Conservation (phyloP, 1,284 basidiomycete species). For the Sanghuangporus sanghuang region DNA sequence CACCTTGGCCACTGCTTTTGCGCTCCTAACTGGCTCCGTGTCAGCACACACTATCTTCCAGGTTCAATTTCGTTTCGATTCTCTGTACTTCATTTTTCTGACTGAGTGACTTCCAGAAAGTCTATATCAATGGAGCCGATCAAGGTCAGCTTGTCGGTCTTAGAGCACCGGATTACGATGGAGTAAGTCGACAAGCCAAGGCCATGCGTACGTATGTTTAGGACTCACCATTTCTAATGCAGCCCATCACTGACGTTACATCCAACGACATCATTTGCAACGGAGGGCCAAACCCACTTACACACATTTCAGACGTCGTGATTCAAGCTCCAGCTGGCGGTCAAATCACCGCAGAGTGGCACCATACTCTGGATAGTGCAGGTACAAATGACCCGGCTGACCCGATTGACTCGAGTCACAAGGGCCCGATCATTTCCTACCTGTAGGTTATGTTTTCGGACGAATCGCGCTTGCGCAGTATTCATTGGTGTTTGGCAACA, state of each 20-base stretch:
- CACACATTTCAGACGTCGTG: constrained; percentile 12
- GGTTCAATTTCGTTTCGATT: background rate
- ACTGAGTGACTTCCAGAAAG: background rate
- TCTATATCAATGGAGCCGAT: constrained; percentile 19
- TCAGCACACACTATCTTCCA: constrained; percentile 23
- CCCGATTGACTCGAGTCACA: constrained; percentile 22
- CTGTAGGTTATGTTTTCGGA: constrained; percentile 1
- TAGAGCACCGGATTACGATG: constrained; percentile 20
- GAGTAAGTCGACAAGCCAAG: constrained; percentile 7
- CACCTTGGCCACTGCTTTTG: background rate
- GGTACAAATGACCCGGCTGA: constrained; percentile 17
- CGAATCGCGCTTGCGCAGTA: background rate
- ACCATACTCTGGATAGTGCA: constrained; percentile 17
- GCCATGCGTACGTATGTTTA: background rate
- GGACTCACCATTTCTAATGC: background rate
- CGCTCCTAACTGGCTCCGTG: constrained; percentile 12
- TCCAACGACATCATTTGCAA: constrained; percentile 22
- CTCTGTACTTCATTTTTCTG: background rate
- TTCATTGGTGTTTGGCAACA: background rate
- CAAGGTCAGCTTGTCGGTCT: constrained; percentile 22
- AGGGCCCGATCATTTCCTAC: constrained; percentile 15
- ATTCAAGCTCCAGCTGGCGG: constrained; percentile 15
- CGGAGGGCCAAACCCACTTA: constrained; percentile 21
- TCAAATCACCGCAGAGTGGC: constrained; percentile 18
- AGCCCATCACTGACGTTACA: constrained; percentile 21